phyloP scores from a whole-genome alignment of 805 yeast species.

The Yarrowia osloensis region DNA sequence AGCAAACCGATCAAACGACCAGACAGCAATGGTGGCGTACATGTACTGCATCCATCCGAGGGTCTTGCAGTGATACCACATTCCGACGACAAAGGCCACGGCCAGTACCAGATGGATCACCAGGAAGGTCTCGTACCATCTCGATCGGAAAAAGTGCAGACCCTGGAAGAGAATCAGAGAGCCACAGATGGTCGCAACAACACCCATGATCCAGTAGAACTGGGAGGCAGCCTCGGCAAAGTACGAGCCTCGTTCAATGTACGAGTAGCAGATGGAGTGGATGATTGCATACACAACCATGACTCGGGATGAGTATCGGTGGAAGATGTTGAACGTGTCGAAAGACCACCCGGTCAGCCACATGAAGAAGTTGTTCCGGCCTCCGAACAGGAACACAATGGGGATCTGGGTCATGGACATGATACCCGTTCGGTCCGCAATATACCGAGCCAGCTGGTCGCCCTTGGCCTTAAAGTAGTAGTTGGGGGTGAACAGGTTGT shows the following conservation, averaged over 20 bases:
- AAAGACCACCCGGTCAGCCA: conserved; percentile 63
- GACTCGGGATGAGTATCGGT: conserved; percentile 44
- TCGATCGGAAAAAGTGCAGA: conserved; percentile 52
- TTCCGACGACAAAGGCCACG: conserved; percentile 52
- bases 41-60: conserved; percentile 51
- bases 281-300: conserved; percentile 36
- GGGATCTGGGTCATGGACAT: conserved; percentile 39
- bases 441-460: conserved; percentile 34
- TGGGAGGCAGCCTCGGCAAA: neutral
- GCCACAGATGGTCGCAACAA: conserved; percentile 47
- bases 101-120: conserved; percentile 59
- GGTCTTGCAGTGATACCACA: conserved; percentile 57
- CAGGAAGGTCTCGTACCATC: conserved; percentile 61
- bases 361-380: conserved; percentile 69
- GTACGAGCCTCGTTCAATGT: neutral
- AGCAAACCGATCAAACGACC: conserved; percentile 67
- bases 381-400: conserved; percentile 50
- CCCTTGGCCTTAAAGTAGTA: neutral
- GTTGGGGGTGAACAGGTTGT: conserved; percentile 35
- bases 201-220: conserved; percentile 41
- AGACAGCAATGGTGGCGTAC: conserved; percentile 60
- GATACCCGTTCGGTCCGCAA: conserved; percentile 37
- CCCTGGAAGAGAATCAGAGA: conserved; percentile 54
- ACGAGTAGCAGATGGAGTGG: conserved; percentile 35
- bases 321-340: conserved; percentile 61